Base-by-base conservation (phyloP, 2,329 filamentous ascomycete genomes). In the Beauveria medogensis region DNA sequence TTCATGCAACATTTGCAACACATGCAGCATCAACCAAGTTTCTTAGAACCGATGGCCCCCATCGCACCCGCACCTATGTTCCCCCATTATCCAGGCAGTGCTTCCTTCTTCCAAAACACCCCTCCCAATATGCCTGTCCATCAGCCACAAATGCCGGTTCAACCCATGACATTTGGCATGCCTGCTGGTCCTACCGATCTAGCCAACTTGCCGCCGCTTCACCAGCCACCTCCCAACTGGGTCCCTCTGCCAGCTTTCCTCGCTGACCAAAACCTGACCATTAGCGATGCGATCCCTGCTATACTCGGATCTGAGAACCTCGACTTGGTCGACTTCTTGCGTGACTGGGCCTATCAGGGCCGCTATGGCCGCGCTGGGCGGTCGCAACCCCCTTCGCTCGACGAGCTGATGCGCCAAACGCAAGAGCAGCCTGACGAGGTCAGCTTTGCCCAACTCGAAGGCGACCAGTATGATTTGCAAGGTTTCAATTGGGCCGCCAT, bases 391-490 rank as follows among this genome's bases (percentile, higher is more conserved):
- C 73, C 68, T 18, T 67, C 61, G 62, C 66, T 69, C 63, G 70
- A 61, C n/a, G 63, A 67, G 8, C 73, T 77, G 55, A 67, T 73
- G 37, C 67, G 67, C 55, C 70, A 73, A 63, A 69, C 41, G 26
- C 61, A 54, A 37, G 30, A 40, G 34, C 41, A 50, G n/a, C 47
- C 44, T 14, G 58, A 66, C 7, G 64, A 69, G 50, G 66, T 76
- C 37, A 62, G 69, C 3, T 80, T 78, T 62, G 67, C 69, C 6
- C 77, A 86, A 57, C 75, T 88, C 7, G 68, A 73, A n/a, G 84
- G 82, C 1, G 82, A 87, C 53, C 59, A 66, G 52, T 83, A 74
- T 61, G 85, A 88, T 66, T 69, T 85, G 26, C 85, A 88, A 66
- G 82, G 84, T 55, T 74, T 87, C 41, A 71, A 85, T 67, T 87